Conservation (phyloP, 108 stramenopile species). For the Nitzschia inconspicua region DNA sequence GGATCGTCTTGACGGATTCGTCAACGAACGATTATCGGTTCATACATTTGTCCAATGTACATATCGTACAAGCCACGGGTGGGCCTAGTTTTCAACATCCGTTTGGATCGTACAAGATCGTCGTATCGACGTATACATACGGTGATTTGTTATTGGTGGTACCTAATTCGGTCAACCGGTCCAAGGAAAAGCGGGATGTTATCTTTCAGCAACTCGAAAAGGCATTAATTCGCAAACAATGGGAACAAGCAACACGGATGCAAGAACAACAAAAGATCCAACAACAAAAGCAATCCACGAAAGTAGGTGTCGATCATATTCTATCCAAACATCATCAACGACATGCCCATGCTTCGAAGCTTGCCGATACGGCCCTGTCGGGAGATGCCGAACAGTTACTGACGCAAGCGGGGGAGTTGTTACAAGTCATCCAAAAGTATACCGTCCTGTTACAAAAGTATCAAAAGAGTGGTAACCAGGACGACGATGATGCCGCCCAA, state of each 20-base stretch:
- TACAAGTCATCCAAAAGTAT: slow-evolving; percentile 78
- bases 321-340: slow-evolving; percentile 54
- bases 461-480: slow-evolving; percentile 7
- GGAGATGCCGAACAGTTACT: slow-evolving; percentile 73
- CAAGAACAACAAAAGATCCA: slow-evolving; percentile 25
- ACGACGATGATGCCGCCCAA: slow-evolving; percentile 42
- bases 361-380: slow-evolving; percentile 63
- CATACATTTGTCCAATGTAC: slow-evolving; percentile 47
- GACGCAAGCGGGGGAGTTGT: slow-evolving; percentile 58
- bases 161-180: slow-evolving; percentile 11
- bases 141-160: slow-evolving; percentile 67
- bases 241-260: slow-evolving; percentile 48
- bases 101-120: slow-evolving; percentile 36
- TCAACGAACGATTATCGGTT: slow-evolving; percentile 38
- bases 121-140: slow-evolving; percentile 49
- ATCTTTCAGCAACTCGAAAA: slow-evolving; percentile 37
- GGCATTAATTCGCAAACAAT: slow-evolving; percentile 61
- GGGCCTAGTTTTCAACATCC: slow-evolving; percentile 42
- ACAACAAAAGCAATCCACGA: slow-evolving; percentile 19
- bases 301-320: slow-evolving; percentile 74
- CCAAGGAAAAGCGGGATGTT: slow-evolving; percentile 59
- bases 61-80: slow-evolving; percentile 33
- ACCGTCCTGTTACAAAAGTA: slow-evolving; percentile 47
- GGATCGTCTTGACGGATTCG: slow-evolving; percentile 39
- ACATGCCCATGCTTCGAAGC: slow-evolving; percentile 57